Evolutionary conservation across 1,284 basidiomycete genomes (phyloP).

Genomic region (Phellopilus nigrolimitatus): DNA sequence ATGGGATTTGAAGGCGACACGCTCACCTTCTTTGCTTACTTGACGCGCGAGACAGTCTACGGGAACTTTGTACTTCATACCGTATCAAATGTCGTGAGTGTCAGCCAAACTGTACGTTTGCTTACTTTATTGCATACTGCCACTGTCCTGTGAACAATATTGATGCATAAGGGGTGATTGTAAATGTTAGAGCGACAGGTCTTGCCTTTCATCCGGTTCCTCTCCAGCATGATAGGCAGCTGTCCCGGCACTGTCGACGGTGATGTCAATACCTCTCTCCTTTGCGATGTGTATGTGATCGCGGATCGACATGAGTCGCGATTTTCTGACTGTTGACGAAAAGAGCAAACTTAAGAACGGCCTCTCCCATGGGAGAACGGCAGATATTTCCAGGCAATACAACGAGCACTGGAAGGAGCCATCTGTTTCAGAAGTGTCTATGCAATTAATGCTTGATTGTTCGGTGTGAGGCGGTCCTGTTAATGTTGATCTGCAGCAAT

Average conservation of each 20-base stretch:
- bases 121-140: slow-evolving; percentile 57
- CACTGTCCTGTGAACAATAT: slow-evolving; percentile 42
- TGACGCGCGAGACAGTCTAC: slow-evolving; percentile 59
- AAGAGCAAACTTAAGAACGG: slow-evolving; percentile 45
- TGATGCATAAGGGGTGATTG: background rate
- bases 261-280: slow-evolving; percentile 57
- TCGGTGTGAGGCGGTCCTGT: too few relatives aligned
- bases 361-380: slow-evolving; percentile 78
- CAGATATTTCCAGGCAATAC: slow-evolving; percentile 79
- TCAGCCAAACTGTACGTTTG: background rate
- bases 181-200: too few relatives aligned
- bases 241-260: slow-evolving; percentile 71
- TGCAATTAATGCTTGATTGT: background rate
- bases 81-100: too few relatives aligned
- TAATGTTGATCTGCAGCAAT: too few relatives aligned
- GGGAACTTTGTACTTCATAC: slow-evolving; percentile 60
- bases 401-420: slow-evolving; percentile 47
- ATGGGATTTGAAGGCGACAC: background rate
- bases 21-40: slow-evolving; percentile 34
- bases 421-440: too few relatives aligned
- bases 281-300: slow-evolving; percentile 42
- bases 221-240: slow-evolving; percentile 68
- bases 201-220: slow-evolving; percentile 61
- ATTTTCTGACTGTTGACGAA: background rate
- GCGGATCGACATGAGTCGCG: background rate